A percentile compares a stretch with the other conserved stretches of the same genome.
Evolutionary conservation across 2,329 filamentous ascomycete species (phyloP).

Genomic region (Moelleriella libera): DNA sequence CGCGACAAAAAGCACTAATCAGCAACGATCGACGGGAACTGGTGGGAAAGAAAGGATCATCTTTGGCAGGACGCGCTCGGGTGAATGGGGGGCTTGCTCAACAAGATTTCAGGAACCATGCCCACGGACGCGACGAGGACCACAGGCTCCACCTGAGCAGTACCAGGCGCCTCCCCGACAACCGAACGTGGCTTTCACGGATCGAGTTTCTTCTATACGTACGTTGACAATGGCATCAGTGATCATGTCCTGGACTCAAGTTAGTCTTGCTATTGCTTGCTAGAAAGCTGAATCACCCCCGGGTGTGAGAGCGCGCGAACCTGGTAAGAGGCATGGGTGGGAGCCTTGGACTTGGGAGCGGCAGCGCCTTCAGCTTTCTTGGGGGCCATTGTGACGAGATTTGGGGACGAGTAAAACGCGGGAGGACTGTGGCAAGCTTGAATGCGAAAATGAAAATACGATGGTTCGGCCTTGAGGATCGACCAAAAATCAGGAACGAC

Average conservation of each 20-base stretch:
- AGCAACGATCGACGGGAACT: constrained; percentile 12
- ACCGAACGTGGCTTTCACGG: constrained; percentile 3
- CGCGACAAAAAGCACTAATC: constrained; percentile 15
- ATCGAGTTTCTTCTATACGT: constrained; percentile 22
- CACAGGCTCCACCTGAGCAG: not conserved
- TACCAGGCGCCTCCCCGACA: not conserved
- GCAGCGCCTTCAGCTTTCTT: constrained; percentile 35
- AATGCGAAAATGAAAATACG: no score
- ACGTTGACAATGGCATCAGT: constrained; percentile 47
- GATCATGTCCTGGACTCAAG: constrained; percentile 46
- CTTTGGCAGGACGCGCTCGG: no score
- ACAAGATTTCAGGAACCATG: no score
- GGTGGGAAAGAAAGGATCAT: no score
- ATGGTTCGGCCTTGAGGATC: no score
- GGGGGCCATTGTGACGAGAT: constrained; percentile 37
- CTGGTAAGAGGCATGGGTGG: constrained; percentile 44
- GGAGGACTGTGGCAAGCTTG: constrained; percentile 9
- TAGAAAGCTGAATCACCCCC: constrained; percentile 9
- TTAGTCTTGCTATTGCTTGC: no score
- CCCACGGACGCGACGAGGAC: not conserved
- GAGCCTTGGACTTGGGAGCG: constrained; percentile 29
- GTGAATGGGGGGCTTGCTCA: no score
- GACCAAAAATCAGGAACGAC: constrained; percentile 12
- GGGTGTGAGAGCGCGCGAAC: constrained; percentile 20
- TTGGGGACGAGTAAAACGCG: not conserved